Percentiles rank a stretch among this genome's conserved stretches.
These are phyloP conservation scores for Wickerhamomyces chaumierensis DNA, from an alignment of 805 yeast species.

Conservation along the genomic window DNA sequence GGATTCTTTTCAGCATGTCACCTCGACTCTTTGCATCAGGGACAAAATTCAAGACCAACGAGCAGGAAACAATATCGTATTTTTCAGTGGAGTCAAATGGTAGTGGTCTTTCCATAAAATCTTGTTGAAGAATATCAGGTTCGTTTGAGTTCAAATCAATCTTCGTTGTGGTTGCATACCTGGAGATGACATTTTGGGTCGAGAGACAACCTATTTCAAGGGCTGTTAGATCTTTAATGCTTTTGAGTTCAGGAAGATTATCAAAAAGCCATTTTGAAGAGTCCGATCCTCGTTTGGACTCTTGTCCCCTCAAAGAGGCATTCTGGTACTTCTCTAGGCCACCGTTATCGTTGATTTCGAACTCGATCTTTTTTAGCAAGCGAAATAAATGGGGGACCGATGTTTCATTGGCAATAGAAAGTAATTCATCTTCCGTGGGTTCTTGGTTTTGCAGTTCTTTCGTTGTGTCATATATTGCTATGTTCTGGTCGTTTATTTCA, in stretches of 20 bases:
- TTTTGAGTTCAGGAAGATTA: conserved; percentile 41
- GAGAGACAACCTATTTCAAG: conserved; percentile 81
- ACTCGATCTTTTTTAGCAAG: conserved; percentile 43
- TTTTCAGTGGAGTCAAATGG: conserved; percentile 35
- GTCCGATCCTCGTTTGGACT: conserved; percentile 74
- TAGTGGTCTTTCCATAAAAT: conserved; percentile 68
- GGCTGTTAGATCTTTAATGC: conserved; percentile 25
- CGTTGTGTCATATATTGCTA: conserved; percentile 5
- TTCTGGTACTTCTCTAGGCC: conserved; percentile 72
- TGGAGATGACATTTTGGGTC: conserved; percentile 53
- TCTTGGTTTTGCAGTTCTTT: conserved; percentile 1
- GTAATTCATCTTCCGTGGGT: conserved; percentile 12
- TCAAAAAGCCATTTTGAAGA: conserved; percentile 72
- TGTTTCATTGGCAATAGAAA: conserved; percentile 7
- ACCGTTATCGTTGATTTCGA: conserved; percentile 54
- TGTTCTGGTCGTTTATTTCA: conserved; percentile 16
- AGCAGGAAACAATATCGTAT: conserved; percentile 67
- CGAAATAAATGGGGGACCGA: conserved; percentile 13
- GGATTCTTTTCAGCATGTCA: conserved; percentile 56
- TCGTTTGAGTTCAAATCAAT: conserved; percentile 79
- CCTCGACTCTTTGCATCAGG: conserved; percentile 66
- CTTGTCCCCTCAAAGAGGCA: conserved; percentile 84
- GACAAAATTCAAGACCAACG: conserved; percentile 82
- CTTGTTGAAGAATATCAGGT: conserved; percentile 61
- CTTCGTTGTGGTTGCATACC: conserved; percentile 26